Percentiles rank a stretch among this genome's conserved stretches.
These are phyloP conservation scores for Elsinoe perseae DNA, from an alignment of 2,329 filamentous ascomycete species.

Conservation along the genomic window DNA sequence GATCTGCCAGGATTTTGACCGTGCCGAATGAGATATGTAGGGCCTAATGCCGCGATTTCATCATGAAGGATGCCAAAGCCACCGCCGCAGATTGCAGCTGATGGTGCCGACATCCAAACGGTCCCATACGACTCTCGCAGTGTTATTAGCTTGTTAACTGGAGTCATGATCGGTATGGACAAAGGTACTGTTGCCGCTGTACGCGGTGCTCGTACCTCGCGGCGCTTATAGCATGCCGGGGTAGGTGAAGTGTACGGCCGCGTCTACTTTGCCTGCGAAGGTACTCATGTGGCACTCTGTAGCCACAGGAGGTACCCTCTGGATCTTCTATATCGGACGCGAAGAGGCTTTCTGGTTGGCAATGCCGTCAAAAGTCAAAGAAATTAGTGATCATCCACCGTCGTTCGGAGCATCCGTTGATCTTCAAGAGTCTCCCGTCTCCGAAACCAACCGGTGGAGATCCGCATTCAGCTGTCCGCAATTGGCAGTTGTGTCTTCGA, in stretches of 20 bases:
- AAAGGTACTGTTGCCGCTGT: no score
- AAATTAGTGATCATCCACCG: conserved; percentile 8
- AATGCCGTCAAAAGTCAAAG: not conserved
- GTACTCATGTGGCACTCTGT: no score
- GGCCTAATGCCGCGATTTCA: not conserved
- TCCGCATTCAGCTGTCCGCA: conserved; percentile 6
- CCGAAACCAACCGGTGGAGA: conserved; percentile 4
- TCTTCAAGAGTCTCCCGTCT: not conserved
- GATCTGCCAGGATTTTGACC: not conserved
- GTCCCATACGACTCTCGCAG: not conserved
- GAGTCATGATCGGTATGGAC: no score
- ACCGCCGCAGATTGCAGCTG: not conserved
- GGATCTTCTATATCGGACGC: not conserved
- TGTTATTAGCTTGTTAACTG: no score
- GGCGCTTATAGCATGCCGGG: no score
- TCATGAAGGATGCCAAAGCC: conserved; percentile 1
- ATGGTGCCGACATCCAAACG: not conserved
- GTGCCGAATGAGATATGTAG: not conserved
- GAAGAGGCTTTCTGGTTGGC: not conserved
- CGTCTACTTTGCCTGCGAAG: no score
- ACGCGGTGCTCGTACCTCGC: no score
- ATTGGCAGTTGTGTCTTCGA: not conserved
- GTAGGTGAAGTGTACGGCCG: no score
- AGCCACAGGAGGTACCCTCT: no score
- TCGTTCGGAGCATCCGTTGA: conserved; percentile 11